phyloP scores from a whole-genome alignment of 768 basidiomycete genomes.

The Termitomyces eurrhizus region DNA sequence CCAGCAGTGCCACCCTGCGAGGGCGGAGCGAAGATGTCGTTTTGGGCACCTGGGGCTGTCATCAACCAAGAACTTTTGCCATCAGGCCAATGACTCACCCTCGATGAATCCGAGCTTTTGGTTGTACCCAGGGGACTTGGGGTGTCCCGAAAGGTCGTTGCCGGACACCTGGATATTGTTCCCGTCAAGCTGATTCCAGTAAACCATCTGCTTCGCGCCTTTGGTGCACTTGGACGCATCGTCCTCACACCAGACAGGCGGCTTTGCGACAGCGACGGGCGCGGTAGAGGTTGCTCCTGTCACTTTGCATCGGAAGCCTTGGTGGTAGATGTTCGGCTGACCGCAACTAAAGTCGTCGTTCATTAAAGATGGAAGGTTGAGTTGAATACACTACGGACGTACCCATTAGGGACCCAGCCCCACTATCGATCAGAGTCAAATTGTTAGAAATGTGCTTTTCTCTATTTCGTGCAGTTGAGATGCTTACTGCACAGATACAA shows the following conservation, averaged over 20 bases:
- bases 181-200: conserved; percentile 47
- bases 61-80: not conserved
- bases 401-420: conserved; percentile 51
- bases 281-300: conserved; percentile 36
- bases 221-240: conserved; percentile 36
- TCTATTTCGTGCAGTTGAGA: not conserved
- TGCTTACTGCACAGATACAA: conserved; percentile 49
- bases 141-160: conserved; percentile 30
- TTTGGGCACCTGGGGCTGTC: conserved; percentile 33
- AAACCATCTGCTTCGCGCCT: conserved; percentile 54
- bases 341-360: conserved; percentile 35
- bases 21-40: conserved; percentile 36
- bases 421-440: conserved; percentile 29
- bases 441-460: not conserved
- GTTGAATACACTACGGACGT: not conserved
- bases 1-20: not conserved
- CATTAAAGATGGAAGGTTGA: not conserved
- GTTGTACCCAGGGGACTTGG: conserved; percentile 49
- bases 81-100: conserved; percentile 27
- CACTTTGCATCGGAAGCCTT: conserved; percentile 46
- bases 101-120: conserved; percentile 42
- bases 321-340: conserved; percentile 49
- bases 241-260: conserved; percentile 51
- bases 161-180: conserved; percentile 46
- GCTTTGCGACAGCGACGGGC: conserved; percentile 36